Conservation (phyloP, 2,329 filamentous ascomycete genomes). For the Fusarium tricinctum region DNA sequence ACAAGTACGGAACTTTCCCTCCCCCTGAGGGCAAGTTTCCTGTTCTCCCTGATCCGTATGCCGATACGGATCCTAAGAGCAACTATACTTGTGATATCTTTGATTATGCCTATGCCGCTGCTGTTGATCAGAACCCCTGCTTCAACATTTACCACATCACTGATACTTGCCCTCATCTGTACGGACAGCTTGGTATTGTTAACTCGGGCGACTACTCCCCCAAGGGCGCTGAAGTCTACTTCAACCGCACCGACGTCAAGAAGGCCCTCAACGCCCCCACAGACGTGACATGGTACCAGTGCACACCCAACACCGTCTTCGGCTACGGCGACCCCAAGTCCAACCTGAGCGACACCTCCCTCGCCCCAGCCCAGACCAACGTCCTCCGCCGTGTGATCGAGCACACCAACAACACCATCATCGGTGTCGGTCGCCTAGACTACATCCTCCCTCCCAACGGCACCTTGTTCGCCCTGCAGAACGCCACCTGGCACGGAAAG, state of each 20-base stretch:
- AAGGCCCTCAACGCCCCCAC: constrained; percentile 74
- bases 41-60: constrained; percentile 45
- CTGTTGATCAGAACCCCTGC: constrained; percentile 76
- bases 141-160: constrained; percentile 83
- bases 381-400: constrained; percentile 51
- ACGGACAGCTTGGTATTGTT: constrained; percentile 78
- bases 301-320: constrained; percentile 48
- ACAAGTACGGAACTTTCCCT: constrained; percentile 76
- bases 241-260: constrained; percentile 79
- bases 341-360: constrained; percentile 35
- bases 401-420: constrained; percentile 53
- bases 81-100: constrained; percentile 70
- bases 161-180: constrained; percentile 77
- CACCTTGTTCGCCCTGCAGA: constrained; percentile 79
- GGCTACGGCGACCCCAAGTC: constrained; percentile 42
- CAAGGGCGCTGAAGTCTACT: constrained; percentile 73
- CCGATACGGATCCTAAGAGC: constrained; percentile 47
- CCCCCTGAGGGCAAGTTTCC: constrained; percentile 72
- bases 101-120: constrained; percentile 67
- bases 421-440: constrained; percentile 60
- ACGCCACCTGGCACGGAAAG: constrained; percentile 81
- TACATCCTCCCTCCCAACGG: constrained; percentile 78
- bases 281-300: constrained; percentile 49
- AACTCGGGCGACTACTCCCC: constrained; percentile 74
- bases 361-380: constrained; percentile 36